These are phyloP conservation scores for Trichophyton schoenleinii DNA, from an alignment of 2,329 filamentous ascomycete genomes.

Conservation along the genomic window DNA sequence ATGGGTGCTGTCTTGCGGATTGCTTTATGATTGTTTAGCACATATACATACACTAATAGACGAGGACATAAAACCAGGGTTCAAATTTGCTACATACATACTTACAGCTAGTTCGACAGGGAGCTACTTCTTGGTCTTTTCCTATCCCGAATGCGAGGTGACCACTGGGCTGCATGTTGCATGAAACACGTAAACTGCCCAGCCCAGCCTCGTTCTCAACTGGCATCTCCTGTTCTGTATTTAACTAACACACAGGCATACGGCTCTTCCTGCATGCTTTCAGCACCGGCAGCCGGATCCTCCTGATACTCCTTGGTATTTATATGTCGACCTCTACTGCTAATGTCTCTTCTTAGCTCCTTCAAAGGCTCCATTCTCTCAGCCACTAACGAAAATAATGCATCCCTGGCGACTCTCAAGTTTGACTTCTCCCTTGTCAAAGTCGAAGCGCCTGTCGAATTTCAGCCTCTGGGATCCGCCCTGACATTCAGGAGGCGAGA, in stretches of 20 bases:
- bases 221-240: not conserved
- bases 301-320: not conserved
- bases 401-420: slow-evolving; percentile 23
- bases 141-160: not conserved
- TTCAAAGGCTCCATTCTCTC: slow-evolving; percentile 4
- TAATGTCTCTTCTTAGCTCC: not conserved
- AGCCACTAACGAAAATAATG: slow-evolving; percentile 11
- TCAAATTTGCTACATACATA: not conserved
- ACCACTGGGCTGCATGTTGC: not conserved
- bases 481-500: slow-evolving; percentile 21
- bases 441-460: slow-evolving; percentile 30
- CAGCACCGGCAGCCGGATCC: not conserved
- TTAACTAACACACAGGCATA: not conserved
- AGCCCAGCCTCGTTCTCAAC: not conserved
- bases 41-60: slow-evolving; percentile 1
- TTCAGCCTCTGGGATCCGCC: slow-evolving; percentile 17
- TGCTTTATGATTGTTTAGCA: not conserved
- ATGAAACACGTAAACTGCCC: not conserved
- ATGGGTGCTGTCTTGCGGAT: not conserved
- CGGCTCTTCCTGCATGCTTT: not conserved
- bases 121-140: not conserved
- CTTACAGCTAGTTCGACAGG: not conserved
- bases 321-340: not conserved
- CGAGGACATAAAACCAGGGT: not conserved
- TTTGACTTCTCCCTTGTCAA: slow-evolving; percentile 34